Percentiles rank a stretch among this genome's conserved stretches.
Conservation (phyloP, 164 flowering plant genomes). For the Hamamelis virginiana region DNA sequence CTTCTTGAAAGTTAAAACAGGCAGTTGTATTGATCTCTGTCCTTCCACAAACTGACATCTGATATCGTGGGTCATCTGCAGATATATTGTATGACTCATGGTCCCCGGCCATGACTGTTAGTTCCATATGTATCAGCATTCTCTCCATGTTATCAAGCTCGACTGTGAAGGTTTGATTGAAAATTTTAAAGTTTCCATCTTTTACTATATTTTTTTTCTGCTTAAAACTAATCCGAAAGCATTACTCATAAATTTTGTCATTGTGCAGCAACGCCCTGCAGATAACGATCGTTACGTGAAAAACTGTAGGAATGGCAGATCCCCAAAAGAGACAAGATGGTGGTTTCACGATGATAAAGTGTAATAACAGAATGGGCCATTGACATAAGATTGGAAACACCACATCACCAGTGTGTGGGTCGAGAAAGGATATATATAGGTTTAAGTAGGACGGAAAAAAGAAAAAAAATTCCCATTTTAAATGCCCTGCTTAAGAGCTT, state of each 20-base stretch:
- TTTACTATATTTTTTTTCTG: too few relatives aligned
- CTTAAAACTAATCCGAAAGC: not conserved
- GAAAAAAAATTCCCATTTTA: not conserved
- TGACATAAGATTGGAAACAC: not conserved
- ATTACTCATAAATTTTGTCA: constrained; percentile 5
- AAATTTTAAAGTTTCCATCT: not conserved
- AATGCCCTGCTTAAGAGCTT: constrained; percentile 7
- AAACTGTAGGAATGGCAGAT: constrained; percentile 53
- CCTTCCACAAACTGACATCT: not conserved
- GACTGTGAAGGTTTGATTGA: constrained; percentile 54
- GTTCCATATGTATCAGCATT: constrained; percentile 88
- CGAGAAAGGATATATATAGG: not conserved
- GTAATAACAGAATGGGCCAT: constrained; percentile 22
- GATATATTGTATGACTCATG: constrained; percentile 87
- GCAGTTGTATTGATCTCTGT: not conserved
- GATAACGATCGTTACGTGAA: constrained; percentile 57
- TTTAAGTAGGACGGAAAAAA: too few relatives aligned
- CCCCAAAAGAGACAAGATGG: constrained; percentile 67
- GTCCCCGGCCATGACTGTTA: constrained; percentile 94
- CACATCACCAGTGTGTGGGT: not conserved
- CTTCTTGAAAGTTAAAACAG: too few relatives aligned
- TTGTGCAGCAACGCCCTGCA: constrained; percentile 50
- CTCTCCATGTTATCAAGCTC: constrained; percentile 91
- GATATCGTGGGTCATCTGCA: constrained; percentile 21
- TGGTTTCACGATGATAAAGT: constrained; percentile 70